Conservation (phyloP, 345 rosid genomes). For the Hibiscus tridactylites region DNA sequence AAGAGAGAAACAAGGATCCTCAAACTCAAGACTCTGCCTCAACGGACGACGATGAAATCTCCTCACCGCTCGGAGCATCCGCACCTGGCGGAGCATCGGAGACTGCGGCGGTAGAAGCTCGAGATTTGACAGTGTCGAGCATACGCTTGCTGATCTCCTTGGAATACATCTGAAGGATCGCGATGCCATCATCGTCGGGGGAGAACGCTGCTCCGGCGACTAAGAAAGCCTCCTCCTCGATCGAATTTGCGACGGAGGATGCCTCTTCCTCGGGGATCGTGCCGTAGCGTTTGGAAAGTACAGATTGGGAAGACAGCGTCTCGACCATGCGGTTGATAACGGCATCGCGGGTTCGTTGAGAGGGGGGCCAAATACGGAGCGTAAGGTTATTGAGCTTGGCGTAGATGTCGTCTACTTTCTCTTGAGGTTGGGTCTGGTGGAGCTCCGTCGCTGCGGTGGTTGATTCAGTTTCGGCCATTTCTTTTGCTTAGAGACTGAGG, state of each 20-base stretch:
- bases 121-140: slow-evolving; percentile 70
- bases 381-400: slow-evolving; percentile 23
- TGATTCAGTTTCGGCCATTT: slow-evolving; percentile 9
- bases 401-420: slow-evolving; percentile 2
- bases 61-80: slow-evolving; percentile 21
- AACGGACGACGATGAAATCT: slow-evolving; percentile 19
- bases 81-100: neutral
- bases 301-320: slow-evolving; percentile 63
- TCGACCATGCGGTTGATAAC: slow-evolving; percentile 67
- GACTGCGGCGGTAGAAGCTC: slow-evolving; percentile 3
- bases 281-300: slow-evolving; percentile 89
- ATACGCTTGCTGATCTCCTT: slow-evolving; percentile 89
- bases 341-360: slow-evolving; percentile 84
- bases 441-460: neutral
- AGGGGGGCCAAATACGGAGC: slow-evolving; percentile 89
- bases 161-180: slow-evolving; percentile 76
- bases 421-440: neutral
- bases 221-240: slow-evolving; percentile 74
- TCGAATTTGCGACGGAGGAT: slow-evolving; percentile 35
- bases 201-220: slow-evolving; percentile 38
- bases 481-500: neutral
- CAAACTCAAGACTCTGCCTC: slow-evolving; percentile 35
- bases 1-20: slow-evolving; percentile 11
- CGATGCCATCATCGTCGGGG: slow-evolving; percentile 68
- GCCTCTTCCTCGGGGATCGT: slow-evolving; percentile 59